Evolutionary conservation across 176 grass and related monocot species (phyloP), one percentile per base, ranked within the genome.

Genomic region (Dendrocalamus sinicus): DNA sequence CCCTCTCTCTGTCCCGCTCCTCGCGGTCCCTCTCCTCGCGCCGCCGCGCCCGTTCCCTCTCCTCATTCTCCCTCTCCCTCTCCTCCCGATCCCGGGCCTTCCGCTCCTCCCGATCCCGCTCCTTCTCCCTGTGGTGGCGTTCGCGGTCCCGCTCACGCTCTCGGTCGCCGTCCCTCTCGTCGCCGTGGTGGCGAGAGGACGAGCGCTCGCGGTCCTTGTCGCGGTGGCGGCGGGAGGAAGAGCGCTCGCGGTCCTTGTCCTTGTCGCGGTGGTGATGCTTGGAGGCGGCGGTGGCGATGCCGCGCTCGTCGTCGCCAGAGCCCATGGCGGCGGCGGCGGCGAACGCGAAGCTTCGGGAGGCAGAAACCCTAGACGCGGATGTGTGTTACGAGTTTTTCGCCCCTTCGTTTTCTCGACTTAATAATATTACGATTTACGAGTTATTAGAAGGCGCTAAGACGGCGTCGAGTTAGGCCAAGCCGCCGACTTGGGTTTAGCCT

Each of bases 1-100:
- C 93, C 52, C 61, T 89, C 51, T 88, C 93, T 53, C 23, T 73
- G 2, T 79, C 76, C 48, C 90, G 78, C 75, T 88, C 80, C 67
- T 94, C 89, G 54, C 76, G 79, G 71, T 89, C 88, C 55, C 83
- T 80, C 63, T 89, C 82, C 81, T 95, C 91, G 24, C 90, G 84
- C 45, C 88, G 86, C 70, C 82, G 83, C 39, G 75, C 84, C 51
- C 55, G 71, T 60, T 91, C 74, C 37, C 64, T 87, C 86, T 89
- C 85, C 66, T 47, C 88, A 46, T 89, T 53, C 46, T 89, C 83
- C 10, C 68, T 30, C 51, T 43, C 75, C 80, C 77, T 71, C 47
- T 89, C 74, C 79, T 71, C 80, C 43, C 80, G 24, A 47, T 88
- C 88, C 62, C 77, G 53, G 26, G 46, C 85, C 91, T 88, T 82